Conservation (phyloP, 441 rosid genomes). For the Corymbia citriodora region DNA sequence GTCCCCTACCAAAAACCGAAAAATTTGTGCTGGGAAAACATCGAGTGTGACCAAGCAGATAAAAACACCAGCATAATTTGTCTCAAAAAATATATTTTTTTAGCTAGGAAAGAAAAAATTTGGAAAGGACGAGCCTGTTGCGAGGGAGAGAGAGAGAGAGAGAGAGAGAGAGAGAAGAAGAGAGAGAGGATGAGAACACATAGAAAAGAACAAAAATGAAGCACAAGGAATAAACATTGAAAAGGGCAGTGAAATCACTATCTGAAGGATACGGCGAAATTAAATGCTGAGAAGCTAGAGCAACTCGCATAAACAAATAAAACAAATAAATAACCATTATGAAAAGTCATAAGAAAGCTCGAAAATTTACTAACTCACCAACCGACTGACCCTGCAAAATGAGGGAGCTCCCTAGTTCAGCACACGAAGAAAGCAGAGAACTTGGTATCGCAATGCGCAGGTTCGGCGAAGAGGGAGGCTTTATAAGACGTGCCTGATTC, state of each 20-base stretch:
- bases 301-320: neutral
- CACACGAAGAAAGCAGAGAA: neutral
- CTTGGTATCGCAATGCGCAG: neutral
- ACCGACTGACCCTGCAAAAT: neutral
- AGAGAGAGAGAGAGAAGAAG: neutral
- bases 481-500: neutral
- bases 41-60: constrained; percentile 50
- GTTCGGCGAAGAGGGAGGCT: neutral
- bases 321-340: neutral
- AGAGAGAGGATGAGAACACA: constrained; percentile 4
- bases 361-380: constrained; percentile 18
- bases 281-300: constrained; percentile 3
- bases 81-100: constrained; percentile 6
- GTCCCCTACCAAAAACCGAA: constrained; percentile 36
- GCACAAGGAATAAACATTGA: constrained; percentile 89
- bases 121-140: neutral
- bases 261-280: constrained; percentile 31
- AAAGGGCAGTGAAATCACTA: constrained; percentile 82
- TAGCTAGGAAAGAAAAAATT: neutral
- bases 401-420: neutral
- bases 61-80: constrained; percentile 30
- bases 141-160: neutral
- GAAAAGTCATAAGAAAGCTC: neutral
- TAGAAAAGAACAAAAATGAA: constrained; percentile 32
- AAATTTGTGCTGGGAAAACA: constrained; percentile 16